A percentile compares a stretch with the other conserved stretches of the same genome.
Evolutionary conservation across 129 eudicot species (phyloP).

Genomic region (Helianthus annuus): HanXRQr2.0-SUNRISE NC_035438.2:55815929-55816428

Average conservation of each 20-base stretch:
- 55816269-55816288: background rate
- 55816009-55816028: no score
- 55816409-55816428: slow-evolving; percentile 40
- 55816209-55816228: background rate
- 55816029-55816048: no score
- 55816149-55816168: background rate
- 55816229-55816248: background rate
- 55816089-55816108: no score
- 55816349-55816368: slow-evolving; percentile 11
- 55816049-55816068: no score
- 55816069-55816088: no score
- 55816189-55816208: slow-evolving; percentile 7
- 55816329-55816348: slow-evolving; percentile 28
- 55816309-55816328: background rate
- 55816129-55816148: no score
- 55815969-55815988: no score
- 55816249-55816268: slow-evolving; percentile 3
- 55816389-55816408: slow-evolving; percentile 34
- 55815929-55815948: no score
- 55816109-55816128: no score
- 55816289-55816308: slow-evolving; percentile 7
- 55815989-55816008: no score
- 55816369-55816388: slow-evolving; percentile 15
- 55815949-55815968: no score
- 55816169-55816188: slow-evolving; percentile 49